Evolutionary conservation across 1,284 basidiomycete species (phyloP), one percentile per base, ranked within the genome.

Genomic region (Boletus smithii): DNA sequence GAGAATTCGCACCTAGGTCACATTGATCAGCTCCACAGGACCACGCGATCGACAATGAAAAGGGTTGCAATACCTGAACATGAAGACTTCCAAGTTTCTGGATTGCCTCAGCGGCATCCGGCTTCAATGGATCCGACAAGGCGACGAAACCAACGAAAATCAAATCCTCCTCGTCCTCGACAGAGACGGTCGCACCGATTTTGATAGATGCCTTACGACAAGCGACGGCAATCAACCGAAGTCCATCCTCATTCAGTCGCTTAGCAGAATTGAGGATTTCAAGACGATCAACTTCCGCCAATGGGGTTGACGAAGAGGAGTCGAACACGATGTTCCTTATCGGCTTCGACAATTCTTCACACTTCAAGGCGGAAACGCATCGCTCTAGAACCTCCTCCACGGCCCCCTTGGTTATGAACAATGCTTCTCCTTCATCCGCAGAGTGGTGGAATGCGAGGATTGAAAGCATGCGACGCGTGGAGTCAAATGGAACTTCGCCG

Each of bases 401-500:
- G 1, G 62, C 62, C 4, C 62, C 62, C 26, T 64, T 64, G 20
- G 66, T 66, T 30, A 64, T 53, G 4, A 64, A 38, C 14, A 68
- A 22, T 5, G 58, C 53, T 20, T 64, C 66, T 17, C 30, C 55
- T 17, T 48, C 46, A 23, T 26, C 23, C 8, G 11, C 34, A 39
- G 45, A 50, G 27, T 36, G 32, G 14, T 14, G 42, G 23, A 45
- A 44, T 1, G 49, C 63, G 11, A 64, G 63, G 14, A 64, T 22
- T 18, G 62, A 64, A 27, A 64, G 66, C 57, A 64, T 60, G 24
- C 62, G 62, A 35, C 62, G 62, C 2, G 66, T 57, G 6, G 62
- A 68, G 41, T 64, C 62, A 20, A 64, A 64, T 20, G 62, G 62
- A 53, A 64, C 66, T 50, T 64, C 62, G 9, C 66, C 61, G 0